Conservation (phyloP, 2,329 filamentous ascomycete genomes). For the Monosporascus sp. region DNA sequence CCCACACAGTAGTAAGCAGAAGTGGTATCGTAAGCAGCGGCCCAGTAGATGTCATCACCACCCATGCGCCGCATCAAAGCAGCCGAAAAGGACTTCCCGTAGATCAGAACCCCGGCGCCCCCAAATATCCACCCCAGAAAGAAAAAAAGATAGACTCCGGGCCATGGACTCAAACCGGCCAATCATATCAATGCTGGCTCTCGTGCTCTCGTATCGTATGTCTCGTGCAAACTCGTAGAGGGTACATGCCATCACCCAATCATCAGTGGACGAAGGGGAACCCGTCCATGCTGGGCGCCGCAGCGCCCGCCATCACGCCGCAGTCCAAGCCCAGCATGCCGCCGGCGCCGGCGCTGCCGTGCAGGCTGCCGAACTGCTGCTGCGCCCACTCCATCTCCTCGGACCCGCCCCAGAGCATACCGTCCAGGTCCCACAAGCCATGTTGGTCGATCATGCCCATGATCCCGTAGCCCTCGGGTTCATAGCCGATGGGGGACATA, state of each 20-base stretch:
- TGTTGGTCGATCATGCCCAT: conserved; percentile 49
- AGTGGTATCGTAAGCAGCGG: not conserved
- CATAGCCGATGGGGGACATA: conserved; percentile 47
- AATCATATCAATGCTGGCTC: conserved; percentile 1
- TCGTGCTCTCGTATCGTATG: not conserved
- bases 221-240: not conserved
- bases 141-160: conserved; percentile 1
- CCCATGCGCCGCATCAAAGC: not conserved
- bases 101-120: not conserved
- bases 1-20: not conserved
- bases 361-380: conserved; percentile 23
- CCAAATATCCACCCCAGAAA: not conserved
- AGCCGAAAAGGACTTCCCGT: not conserved
- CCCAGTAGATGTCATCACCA: not conserved
- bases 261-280: conserved; percentile 38
- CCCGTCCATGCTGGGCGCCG: conserved; percentile 31
- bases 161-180: conserved; percentile 3
- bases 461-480: conserved; percentile 45
- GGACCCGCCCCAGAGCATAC: conserved; percentile 46
- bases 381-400: conserved; percentile 32
- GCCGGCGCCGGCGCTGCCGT: conserved; percentile 8
- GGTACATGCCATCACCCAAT: not conserved
- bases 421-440: conserved; percentile 51
- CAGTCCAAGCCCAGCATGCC: conserved; percentile 32
- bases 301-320: conserved; percentile 29